These are phyloP conservation scores for Cyclostephanos tholiformis DNA, from an alignment of 108 stramenopile species.

Conservation along the genomic window DNA sequence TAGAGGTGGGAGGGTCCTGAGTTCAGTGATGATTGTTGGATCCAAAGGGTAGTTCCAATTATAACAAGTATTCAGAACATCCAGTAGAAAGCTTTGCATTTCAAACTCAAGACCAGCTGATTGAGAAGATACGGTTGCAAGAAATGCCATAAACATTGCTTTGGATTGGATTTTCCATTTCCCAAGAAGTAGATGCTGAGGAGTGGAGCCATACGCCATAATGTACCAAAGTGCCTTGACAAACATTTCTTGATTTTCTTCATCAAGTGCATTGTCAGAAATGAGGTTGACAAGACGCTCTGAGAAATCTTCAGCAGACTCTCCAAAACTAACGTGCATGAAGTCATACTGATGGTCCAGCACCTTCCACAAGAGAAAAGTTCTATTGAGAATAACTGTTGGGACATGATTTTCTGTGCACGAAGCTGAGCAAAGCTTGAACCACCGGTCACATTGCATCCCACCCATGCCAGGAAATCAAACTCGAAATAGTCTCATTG, in stretches of 20 bases:
- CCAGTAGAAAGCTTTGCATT: neutral
- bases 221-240: neutral
- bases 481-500: neutral
- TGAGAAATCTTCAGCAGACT: neutral
- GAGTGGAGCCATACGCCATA: neutral
- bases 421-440: neutral
- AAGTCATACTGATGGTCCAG: neutral
- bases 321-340: neutral
- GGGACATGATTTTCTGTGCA: neutral
- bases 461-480: conserved; percentile 8
- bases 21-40: neutral
- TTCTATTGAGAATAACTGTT: neutral
- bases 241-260: neutral
- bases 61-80: neutral
- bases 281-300: neutral
- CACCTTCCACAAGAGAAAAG: conserved; percentile 3
- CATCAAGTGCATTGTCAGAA: neutral
- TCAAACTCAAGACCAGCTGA: neutral
- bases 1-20: neutral
- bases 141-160: neutral
- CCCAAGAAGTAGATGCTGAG: neutral
- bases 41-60: too few species aligned
- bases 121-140: neutral
- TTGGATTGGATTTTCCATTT: neutral
- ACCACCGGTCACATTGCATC: neutral